A percentile compares a stretch with the other conserved stretches of the same genome.
Conservation (phyloP, 495 filamentous ascomycete genomes). For the Elasticomyces elasticus region DNA sequence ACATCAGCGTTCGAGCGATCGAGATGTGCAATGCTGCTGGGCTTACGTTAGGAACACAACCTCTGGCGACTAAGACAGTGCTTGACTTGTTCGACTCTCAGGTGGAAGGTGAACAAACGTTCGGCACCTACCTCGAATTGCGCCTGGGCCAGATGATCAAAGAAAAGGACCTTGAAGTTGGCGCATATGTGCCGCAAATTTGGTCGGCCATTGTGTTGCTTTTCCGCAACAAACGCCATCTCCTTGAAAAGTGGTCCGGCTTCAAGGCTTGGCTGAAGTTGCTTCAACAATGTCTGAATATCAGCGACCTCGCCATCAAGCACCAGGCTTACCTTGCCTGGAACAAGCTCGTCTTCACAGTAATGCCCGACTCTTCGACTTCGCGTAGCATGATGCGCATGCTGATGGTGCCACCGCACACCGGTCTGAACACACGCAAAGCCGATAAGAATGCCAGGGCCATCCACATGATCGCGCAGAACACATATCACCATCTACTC, state of each 20-base stretch:
- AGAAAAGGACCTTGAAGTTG: slow-evolving; percentile 44
- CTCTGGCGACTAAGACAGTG: slow-evolving; percentile 51
- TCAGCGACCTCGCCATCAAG: slow-evolving; percentile 58
- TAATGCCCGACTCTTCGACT: slow-evolving; percentile 52
- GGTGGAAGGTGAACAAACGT: slow-evolving; percentile 49
- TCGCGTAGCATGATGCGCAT: slow-evolving; percentile 50
- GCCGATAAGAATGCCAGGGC: slow-evolving; percentile 47
- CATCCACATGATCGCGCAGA: slow-evolving; percentile 49
- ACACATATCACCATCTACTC: slow-evolving; percentile 65
- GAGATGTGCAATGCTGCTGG: slow-evolving; percentile 58
- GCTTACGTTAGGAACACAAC: slow-evolving; percentile 53
- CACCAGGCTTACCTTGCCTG: slow-evolving; percentile 71
- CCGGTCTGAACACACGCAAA: slow-evolving; percentile 57
- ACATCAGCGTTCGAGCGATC: slow-evolving; percentile 65
- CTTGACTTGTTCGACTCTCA: slow-evolving; percentile 55
- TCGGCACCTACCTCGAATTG: slow-evolving; percentile 52
- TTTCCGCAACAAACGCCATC: slow-evolving; percentile 49
- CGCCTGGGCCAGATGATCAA: slow-evolving; percentile 62
- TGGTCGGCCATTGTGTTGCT: slow-evolving; percentile 78
- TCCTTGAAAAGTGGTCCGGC: slow-evolving; percentile 62
- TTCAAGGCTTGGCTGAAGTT: slow-evolving; percentile 62
- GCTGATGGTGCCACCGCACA: slow-evolving; percentile 57
- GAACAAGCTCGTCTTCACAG: slow-evolving; percentile 67
- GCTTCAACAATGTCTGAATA: slow-evolving; percentile 77
- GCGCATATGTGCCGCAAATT: slow-evolving; percentile 66